phyloP scores from a whole-genome alignment of 2,329 filamentous ascomycete species.

The Rhytidhysteron rufulum region DNA sequence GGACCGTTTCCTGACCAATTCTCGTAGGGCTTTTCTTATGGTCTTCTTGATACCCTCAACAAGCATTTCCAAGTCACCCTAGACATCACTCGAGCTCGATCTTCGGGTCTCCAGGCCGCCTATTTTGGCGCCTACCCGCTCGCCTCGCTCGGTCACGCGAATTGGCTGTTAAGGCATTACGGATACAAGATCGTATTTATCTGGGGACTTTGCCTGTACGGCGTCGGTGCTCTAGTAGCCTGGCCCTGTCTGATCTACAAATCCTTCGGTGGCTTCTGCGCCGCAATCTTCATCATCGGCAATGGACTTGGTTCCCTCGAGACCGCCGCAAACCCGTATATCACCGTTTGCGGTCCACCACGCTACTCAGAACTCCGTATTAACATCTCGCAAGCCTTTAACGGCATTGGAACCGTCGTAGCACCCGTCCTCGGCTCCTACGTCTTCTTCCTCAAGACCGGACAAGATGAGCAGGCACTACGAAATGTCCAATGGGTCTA shows the following conservation, averaged over 20 bases:
- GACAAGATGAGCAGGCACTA: constrained; percentile 36
- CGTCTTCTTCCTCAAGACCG: constrained; percentile 49
- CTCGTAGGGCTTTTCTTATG: constrained; percentile 50
- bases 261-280: constrained; percentile 53
- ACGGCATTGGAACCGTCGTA: constrained; percentile 54
- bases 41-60: constrained; percentile 54
- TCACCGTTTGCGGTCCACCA: constrained; percentile 55
- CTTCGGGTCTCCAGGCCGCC: constrained; percentile 46
- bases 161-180: constrained; percentile 47
- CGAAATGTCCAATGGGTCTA: constrained; percentile 60
- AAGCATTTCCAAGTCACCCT: constrained; percentile 46
- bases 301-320: constrained; percentile 54
- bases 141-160: constrained; percentile 45
- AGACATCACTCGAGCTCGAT: constrained; percentile 41
- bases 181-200: constrained; percentile 48
- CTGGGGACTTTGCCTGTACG: constrained; percentile 53
- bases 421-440: constrained; percentile 54
- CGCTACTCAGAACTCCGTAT: constrained; percentile 56
- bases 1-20: background rate
- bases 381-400: constrained; percentile 56
- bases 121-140: constrained; percentile 51
- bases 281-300: constrained; percentile 57
- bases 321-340: constrained; percentile 46
- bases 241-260: constrained; percentile 58
- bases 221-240: constrained; percentile 53